Evolutionary conservation across 768 basidiomycete species (phyloP), one percentile per base, ranked within the genome.

Genomic region (Panaeolus papilionaceus): DNA sequence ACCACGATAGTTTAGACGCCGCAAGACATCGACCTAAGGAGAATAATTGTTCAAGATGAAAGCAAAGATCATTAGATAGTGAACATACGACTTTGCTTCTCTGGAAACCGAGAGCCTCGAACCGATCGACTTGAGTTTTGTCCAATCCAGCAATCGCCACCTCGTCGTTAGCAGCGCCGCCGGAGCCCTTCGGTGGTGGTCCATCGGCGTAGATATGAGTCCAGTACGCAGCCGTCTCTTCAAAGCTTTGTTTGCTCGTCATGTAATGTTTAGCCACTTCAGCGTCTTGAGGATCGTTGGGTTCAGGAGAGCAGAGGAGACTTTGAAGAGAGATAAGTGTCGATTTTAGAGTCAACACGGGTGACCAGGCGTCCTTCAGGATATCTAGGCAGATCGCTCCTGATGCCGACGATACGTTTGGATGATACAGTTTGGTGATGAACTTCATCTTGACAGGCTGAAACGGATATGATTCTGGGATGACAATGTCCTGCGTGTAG

Each of bases 401-500:
- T 2, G 93, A 95, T 39, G 92, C 93, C 26, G 94, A 96, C 20
- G 95, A 97, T 45, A 99, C 85, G 75, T 99, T 99, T 3, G 96
- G 96, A 77, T 99, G 95, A 76, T 95, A 98, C 37, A 97, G 92
- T 78, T 95, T 95, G 42, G 96, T 99, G 69, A 97, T 89, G 80
- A 99, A 98, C 77, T 96, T 96, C 95, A 98, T 98, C 85, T 98
- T 98, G 64, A 96, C 92, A 0, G 97, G 95, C 75, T 95, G 92
- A 78, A 95, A 94, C 18, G 93, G 94, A 75, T 95, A 95, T 62
- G 93, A 88, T 51, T 95, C 94, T 8, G 96, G 96, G 72, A 98
- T 94, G 20, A 91, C 84, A 71, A 98, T 98, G 75, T 98, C 96
- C 94, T 95, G 73, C 71, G 64, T 47, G 64, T 23, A 23, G 23